Evolutionary conservation across 768 basidiomycete species (phyloP).

Genomic region (Tylopilus balloui): DNA sequence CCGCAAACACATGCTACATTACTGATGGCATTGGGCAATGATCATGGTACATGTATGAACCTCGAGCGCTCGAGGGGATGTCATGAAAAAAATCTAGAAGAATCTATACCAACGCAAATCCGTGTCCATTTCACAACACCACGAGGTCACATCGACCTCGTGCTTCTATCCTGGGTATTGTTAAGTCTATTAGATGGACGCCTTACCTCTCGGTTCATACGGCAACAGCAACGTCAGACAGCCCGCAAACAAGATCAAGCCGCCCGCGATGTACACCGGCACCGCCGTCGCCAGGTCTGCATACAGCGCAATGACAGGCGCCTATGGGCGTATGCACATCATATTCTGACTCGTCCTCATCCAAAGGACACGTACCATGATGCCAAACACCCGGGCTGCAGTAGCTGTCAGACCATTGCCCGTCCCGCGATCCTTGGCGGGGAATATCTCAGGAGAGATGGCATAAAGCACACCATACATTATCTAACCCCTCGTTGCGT

Average conservation of each 20-base stretch:
- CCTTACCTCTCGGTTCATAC: conserved; percentile 72
- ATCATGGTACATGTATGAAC: background rate
- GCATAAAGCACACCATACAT: conserved; percentile 79
- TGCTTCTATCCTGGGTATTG: background rate
- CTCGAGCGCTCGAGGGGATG: too few relatives aligned
- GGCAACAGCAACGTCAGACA: conserved; percentile 59
- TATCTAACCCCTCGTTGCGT: conserved; percentile 35
- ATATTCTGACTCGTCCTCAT: background rate
- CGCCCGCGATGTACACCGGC: conserved; percentile 70
- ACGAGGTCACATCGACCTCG: background rate
- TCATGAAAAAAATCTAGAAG: background rate
- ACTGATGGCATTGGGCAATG: background rate
- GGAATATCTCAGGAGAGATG: conserved; percentile 65
- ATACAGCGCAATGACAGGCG: conserved; percentile 68
- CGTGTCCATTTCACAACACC: background rate
- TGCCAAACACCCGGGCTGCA: conserved; percentile 60
- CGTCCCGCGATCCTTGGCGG: conserved; percentile 68
- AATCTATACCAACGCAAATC: background rate
- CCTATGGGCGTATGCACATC: conserved; percentile 35
- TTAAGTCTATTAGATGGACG: conserved; percentile 46
- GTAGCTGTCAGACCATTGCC: conserved; percentile 63
- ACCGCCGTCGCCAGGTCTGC: conserved; percentile 59
- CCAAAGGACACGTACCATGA: conserved; percentile 43
- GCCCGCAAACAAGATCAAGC: conserved; percentile 57
- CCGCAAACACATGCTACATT: background rate